Base-by-base conservation (phyloP, 495 filamentous ascomycete genomes). In the Terfezia boudieri region DNA sequence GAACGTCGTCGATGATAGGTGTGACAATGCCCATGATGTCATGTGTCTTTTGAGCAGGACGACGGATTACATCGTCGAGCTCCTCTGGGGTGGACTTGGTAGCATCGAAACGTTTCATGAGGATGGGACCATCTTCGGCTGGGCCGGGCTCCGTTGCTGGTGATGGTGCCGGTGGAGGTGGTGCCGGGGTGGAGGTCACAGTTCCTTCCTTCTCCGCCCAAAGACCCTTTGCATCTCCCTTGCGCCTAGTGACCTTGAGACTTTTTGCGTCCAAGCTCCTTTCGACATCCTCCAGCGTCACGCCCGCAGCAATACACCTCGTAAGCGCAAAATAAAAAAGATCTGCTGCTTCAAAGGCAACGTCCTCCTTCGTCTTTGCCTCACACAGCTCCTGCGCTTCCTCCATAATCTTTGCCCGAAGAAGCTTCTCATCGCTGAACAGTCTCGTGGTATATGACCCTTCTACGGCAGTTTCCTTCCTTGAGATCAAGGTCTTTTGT, bases 361-460 rank as follows among this genome's bases (percentile, higher is more conserved):
- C 74, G 17, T 95, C 84, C 53, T 87, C 73, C 53, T 85, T 84
- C 10, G 77, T 80, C 38, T 73, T 75, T 12, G 90, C 90, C 51
- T 84, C 75, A 70, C 90, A 96, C 35, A 98, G 71, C 69, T 98
- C 90, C 57, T 86, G 82, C 2, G 90, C 90, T 66, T 98, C 90
- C 68, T 98, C 90, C 82, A 94, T 90, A 46, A 98, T 94, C 73
- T 98, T 98, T 3, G 90, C 92, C 37, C 82, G 74, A 14, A 93
- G 70, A 17, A 96, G 76, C 68, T 90, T 85, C 55, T 84, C 77
- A 55, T 96, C 92, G 26, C 80, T 84, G 71, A 95, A 98, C 9
- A 98, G 70, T 16, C 90, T 73, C 36, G 85, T 84, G 12, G 90
- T 98, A 66, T 98, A 98, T 14, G 90, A 96, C 0, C 87, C 89